A percentile compares a stretch with the other conserved stretches of the same genome.
Conservation (phyloP, 768 basidiomycete genomes). For the Psilocybe tampanensis region DNA sequence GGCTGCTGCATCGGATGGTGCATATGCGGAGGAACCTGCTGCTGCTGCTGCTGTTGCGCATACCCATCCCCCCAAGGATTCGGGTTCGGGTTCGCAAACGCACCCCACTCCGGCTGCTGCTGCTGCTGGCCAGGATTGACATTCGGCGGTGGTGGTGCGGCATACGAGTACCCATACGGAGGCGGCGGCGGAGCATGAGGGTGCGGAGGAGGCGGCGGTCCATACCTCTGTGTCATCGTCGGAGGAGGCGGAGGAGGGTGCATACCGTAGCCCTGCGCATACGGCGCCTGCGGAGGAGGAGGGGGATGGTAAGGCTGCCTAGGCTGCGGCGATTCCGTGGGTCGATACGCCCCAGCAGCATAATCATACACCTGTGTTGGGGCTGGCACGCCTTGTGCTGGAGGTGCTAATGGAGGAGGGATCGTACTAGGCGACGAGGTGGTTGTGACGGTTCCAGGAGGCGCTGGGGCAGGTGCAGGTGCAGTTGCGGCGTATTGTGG, state of each 20-base stretch:
- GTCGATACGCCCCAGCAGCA: constrained; percentile 11
- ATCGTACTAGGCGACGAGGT: constrained; percentile 16
- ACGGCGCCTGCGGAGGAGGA: neutral
- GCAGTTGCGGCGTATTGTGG: constrained; percentile 16
- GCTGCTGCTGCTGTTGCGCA: constrained; percentile 7
- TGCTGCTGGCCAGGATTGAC: constrained; percentile 10
- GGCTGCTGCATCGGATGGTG: too few species aligned
- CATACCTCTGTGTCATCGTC: constrained; percentile 20
- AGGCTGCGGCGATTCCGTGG: constrained; percentile 19
- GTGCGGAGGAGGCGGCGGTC: constrained; percentile 23
- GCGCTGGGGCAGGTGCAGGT: neutral
- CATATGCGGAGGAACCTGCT: neutral
- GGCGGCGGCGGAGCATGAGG: constrained; percentile 25
- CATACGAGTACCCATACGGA: constrained; percentile 27
- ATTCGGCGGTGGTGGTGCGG: constrained; percentile 15
- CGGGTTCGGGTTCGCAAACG: constrained; percentile 14
- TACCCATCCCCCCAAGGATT: constrained; percentile 20
- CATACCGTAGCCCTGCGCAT: constrained; percentile 17
- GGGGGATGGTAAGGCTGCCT: constrained; percentile 8
- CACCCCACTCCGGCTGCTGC: constrained; percentile 23
- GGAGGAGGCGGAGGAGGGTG: constrained; percentile 25
- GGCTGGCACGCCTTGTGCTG: constrained; percentile 8
- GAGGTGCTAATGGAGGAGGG: constrained; percentile 22
- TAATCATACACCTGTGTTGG: constrained; percentile 17
- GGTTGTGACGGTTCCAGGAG: constrained; percentile 5